These are phyloP conservation scores for Nelumbo lutea DNA, from an alignment of 164 flowering plant genomes.

Conservation along the genomic window DNA sequence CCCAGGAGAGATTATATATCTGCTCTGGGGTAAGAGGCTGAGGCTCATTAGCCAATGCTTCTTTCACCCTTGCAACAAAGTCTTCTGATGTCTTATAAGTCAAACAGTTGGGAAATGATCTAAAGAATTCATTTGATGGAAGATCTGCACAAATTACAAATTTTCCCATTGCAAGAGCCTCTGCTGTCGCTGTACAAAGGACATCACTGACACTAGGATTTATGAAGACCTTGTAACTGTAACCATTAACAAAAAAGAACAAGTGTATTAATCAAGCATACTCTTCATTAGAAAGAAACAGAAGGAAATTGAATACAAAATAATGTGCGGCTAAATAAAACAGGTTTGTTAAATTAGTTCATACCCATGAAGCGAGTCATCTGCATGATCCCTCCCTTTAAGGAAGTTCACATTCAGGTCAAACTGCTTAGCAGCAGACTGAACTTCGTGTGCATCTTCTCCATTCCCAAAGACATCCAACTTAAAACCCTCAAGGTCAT, in stretches of 20 bases:
- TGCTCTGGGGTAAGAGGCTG: conserved; percentile 82
- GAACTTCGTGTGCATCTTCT: conserved; percentile 93
- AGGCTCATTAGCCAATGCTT: conserved; percentile 61
- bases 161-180: conserved; percentile 99
- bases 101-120: conserved; percentile 89
- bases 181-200: conserved; percentile 87
- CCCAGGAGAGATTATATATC: conserved; percentile 87
- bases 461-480: conserved; percentile 96
- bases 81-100: conserved; percentile 91
- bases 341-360: neutral
- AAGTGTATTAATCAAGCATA: neutral
- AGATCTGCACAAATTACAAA: conserved; percentile 96
- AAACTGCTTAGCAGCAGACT: conserved; percentile 64
- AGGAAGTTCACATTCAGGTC: conserved; percentile 71
- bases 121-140: conserved; percentile 95
- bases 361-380: conserved; percentile 92
- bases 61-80: conserved; percentile 78
- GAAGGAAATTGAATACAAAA: neutral
- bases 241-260: conserved; percentile 3
- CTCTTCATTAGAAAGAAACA: neutral
- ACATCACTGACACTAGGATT: conserved; percentile 87
- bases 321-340: neutral
- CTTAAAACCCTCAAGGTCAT: conserved; percentile 75
- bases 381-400: conserved; percentile 96
- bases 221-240: conserved; percentile 95